phyloP scores from a whole-genome alignment of 129 eudicot genomes.

The Apium graveolens region DNA sequence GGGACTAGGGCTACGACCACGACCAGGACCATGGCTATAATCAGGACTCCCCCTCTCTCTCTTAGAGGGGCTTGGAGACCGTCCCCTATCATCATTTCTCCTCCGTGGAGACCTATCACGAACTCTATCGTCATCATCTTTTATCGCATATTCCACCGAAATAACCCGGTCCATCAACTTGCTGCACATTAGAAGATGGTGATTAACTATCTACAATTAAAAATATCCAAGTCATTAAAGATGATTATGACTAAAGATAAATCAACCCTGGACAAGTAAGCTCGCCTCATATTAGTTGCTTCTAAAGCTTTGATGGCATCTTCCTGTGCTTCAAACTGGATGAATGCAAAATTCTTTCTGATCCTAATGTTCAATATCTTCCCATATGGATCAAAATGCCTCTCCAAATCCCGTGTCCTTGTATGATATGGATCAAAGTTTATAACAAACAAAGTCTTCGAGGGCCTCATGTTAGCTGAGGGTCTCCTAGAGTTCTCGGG shows the following conservation, averaged over 20 bases:
- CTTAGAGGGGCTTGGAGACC: background rate
- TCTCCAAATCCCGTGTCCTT: constrained; percentile 58
- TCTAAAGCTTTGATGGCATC: constrained; percentile 84
- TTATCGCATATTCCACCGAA: constrained; percentile 6
- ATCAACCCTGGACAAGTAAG: background rate
- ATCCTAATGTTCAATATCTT: constrained; percentile 69
- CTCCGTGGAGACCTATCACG: constrained; percentile 9
- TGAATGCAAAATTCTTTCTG: constrained; percentile 81
- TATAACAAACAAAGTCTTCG: constrained; percentile 77
- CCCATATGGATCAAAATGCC: constrained; percentile 82
- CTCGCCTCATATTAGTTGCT: constrained; percentile 76
- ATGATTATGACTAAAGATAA: background rate
- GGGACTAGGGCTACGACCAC: constrained; percentile 9
- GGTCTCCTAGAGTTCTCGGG: constrained; percentile 58
- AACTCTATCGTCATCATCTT: constrained; percentile 1
- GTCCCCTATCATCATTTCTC: constrained; percentile 7
- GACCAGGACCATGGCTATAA: constrained; percentile 10
- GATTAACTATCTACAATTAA: background rate
- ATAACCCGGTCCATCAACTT: constrained; percentile 5
- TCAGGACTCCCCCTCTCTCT: constrained; percentile 10
- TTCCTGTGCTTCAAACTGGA: constrained; percentile 81
- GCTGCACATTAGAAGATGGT: background rate
- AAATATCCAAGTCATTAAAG: background rate
- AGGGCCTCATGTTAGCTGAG: constrained; percentile 59
- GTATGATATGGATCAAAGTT: constrained; percentile 78